These are phyloP conservation scores for Coccomyxa sp. DNA, from an alignment of 139 green algal species.

Conservation along the genomic window DNA sequence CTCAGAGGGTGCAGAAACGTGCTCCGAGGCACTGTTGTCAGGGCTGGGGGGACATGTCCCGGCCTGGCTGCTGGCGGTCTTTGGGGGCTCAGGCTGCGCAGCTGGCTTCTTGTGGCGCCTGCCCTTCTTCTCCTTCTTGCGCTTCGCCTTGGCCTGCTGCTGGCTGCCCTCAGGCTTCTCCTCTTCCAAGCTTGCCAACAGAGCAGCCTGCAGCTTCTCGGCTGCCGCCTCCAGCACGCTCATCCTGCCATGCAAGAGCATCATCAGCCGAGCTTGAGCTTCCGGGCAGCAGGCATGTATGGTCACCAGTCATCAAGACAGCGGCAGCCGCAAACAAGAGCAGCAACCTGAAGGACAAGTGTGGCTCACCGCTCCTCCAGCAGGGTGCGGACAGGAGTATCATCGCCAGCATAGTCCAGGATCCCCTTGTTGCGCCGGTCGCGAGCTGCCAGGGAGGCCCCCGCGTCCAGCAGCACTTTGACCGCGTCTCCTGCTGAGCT, in stretches of 20 bases:
- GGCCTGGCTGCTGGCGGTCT: background rate
- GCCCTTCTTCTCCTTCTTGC: slow-evolving; percentile 39
- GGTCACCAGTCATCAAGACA: background rate
- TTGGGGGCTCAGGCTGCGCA: background rate
- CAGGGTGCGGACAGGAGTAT: slow-evolving; percentile 23
- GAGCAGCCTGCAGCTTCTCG: slow-evolving; percentile 31
- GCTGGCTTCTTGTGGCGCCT: slow-evolving; percentile 1
- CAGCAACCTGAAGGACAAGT: background rate
- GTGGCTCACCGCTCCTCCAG: slow-evolving; percentile 31
- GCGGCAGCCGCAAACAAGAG: background rate
- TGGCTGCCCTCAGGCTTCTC: background rate
- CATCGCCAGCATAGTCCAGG: slow-evolving; percentile 58
- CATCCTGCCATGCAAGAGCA: background rate
- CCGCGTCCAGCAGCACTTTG: slow-evolving; percentile 29
- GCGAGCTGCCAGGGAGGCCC: slow-evolving; percentile 22
- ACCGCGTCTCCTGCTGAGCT: slow-evolving; percentile 41
- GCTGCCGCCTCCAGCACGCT: slow-evolving; percentile 30
- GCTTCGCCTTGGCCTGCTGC: slow-evolving; percentile 10
- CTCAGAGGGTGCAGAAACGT: background rate
- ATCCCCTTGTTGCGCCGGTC: slow-evolving; percentile 38
- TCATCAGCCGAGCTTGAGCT: background rate
- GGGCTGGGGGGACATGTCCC: background rate
- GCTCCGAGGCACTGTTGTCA: background rate
- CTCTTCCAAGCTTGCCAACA: slow-evolving; percentile 42
- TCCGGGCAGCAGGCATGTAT: background rate